phyloP scores from a whole-genome alignment of 2,329 filamentous ascomycete genomes.

The Apiospora marii region DNA sequence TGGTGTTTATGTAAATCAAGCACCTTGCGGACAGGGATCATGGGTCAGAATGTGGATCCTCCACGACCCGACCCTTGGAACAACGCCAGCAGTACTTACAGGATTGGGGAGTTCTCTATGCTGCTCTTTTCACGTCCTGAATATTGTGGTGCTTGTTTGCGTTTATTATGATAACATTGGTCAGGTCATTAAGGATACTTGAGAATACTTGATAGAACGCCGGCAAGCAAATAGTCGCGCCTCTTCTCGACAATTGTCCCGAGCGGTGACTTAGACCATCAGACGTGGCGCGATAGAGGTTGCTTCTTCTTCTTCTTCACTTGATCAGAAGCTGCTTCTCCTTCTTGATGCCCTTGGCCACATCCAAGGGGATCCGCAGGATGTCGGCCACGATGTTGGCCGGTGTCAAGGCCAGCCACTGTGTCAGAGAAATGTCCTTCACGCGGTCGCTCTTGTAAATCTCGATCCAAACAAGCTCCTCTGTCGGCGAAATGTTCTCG shows the following conservation, averaged over 20 bases:
- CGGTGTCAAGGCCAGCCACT: conserved; percentile 75
- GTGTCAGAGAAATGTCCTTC: conserved; percentile 70
- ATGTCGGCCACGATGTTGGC: conserved; percentile 66
- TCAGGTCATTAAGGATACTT: background rate
- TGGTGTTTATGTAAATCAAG: background rate
- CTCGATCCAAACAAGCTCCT: conserved; percentile 73
- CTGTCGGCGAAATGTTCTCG: conserved; percentile 69
- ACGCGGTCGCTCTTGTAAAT: conserved; percentile 74
- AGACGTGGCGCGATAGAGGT: too few relatives aligned
- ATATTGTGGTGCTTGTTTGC: background rate
- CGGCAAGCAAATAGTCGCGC: too few relatives aligned
- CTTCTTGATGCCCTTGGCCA: conserved; percentile 66
- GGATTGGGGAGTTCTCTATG: too few relatives aligned
- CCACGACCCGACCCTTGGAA: background rate
- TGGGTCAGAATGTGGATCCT: background rate
- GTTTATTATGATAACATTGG: too few relatives aligned
- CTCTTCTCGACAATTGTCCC: too few relatives aligned
- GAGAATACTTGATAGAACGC: too few relatives aligned
- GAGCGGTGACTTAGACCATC: too few relatives aligned
- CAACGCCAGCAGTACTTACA: too few relatives aligned
- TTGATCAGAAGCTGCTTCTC: conserved; percentile 67
- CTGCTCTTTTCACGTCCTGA: too few relatives aligned
- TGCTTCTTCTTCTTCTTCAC: background rate
- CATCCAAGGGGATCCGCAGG: conserved; percentile 64
- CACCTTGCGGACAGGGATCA: background rate